Conservation (phyloP, 2,329 filamentous ascomycete genomes). For the Colletotrichum cordylinicola region DNA sequence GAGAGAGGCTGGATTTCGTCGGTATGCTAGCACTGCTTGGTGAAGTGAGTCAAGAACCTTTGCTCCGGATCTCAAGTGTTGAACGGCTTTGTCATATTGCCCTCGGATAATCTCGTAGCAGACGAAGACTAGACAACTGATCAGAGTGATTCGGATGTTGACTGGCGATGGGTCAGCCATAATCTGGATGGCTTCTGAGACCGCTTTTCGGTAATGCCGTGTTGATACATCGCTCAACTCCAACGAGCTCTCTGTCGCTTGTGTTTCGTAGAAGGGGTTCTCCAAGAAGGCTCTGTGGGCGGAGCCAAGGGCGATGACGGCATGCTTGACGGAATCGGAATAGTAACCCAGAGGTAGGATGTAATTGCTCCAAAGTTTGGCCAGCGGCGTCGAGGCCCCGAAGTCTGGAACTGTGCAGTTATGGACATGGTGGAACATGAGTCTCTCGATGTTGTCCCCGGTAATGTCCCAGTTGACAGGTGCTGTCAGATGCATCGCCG, state of each 20-base stretch:
- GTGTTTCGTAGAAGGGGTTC: not conserved
- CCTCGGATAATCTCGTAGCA: conserved; percentile 12
- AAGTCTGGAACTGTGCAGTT: conserved; percentile 14
- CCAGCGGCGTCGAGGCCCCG: not conserved
- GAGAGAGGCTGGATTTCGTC: not conserved
- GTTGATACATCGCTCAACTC: not conserved
- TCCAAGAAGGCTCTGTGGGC: conserved; percentile 5
- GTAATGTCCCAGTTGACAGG: conserved; percentile 3
- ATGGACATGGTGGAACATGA: conserved; percentile 16
- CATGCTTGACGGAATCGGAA: conserved; percentile 12
- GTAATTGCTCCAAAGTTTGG: conserved; percentile 16
- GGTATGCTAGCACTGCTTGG: not conserved
- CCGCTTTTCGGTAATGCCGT: conserved; percentile 6
- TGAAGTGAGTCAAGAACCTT: conserved; percentile 9
- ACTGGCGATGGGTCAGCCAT: conserved; percentile 13
- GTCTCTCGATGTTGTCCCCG: not conserved
- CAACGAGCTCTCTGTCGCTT: not conserved
- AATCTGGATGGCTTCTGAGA: conserved; percentile 5
- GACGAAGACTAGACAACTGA: conserved; percentile 10
- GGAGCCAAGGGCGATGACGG: conserved; percentile 7
- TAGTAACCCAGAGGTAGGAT: conserved; percentile 11
- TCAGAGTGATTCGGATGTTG: conserved; percentile 8
- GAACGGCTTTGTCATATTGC: conserved; percentile 3
- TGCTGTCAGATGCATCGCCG: not conserved
- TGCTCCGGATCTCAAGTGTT: not conserved